Conservation (phyloP, 768 basidiomycete species). For the Rhodotorula kratochvilovae region DNA sequence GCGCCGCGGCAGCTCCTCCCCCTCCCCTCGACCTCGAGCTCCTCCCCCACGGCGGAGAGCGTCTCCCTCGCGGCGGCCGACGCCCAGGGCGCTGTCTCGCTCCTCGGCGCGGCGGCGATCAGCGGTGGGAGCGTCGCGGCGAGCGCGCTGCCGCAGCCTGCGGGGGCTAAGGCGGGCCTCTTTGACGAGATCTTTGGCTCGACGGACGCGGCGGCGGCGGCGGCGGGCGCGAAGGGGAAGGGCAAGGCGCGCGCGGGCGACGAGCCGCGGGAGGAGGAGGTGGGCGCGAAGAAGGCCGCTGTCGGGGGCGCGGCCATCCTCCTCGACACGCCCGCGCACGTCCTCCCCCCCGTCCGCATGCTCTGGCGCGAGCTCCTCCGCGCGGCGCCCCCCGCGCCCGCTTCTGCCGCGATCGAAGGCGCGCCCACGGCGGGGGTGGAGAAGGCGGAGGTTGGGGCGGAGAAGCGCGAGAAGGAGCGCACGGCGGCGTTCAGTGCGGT, state of each 20-base stretch:
- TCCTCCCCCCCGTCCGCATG: constrained; percentile 26
- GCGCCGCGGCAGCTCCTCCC: constrained; percentile 55
- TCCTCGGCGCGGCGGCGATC: constrained; percentile 61
- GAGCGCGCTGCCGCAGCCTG: constrained; percentile 14
- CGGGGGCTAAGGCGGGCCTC: constrained; percentile 13
- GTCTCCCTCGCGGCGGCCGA: constrained; percentile 70
- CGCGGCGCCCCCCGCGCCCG: not conserved
- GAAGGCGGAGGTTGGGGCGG: too few relatives aligned
- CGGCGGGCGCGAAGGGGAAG: not conserved
- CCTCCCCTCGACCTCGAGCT: constrained; percentile 49
- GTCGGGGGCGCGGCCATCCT: not conserved
- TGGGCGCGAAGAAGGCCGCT: not conserved
- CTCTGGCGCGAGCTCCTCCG: constrained; percentile 27
- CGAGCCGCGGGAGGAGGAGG: not conserved
- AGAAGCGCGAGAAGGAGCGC: not conserved
- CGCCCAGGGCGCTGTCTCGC: constrained; percentile 59
- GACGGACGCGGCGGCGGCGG: constrained; percentile 7
- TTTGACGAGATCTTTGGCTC: constrained; percentile 43
- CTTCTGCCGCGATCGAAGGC: too few relatives aligned
- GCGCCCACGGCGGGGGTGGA: too few relatives aligned
- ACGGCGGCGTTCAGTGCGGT: not conserved
- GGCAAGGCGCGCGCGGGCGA: constrained; percentile 5
- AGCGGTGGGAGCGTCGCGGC: constrained; percentile 3
- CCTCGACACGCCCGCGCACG: constrained; percentile 30
- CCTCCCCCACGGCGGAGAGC: constrained; percentile 47